Base-by-base conservation (phyloP, 768 basidiomycete genomes). In the Dacryopinax primogenitus region DNA sequence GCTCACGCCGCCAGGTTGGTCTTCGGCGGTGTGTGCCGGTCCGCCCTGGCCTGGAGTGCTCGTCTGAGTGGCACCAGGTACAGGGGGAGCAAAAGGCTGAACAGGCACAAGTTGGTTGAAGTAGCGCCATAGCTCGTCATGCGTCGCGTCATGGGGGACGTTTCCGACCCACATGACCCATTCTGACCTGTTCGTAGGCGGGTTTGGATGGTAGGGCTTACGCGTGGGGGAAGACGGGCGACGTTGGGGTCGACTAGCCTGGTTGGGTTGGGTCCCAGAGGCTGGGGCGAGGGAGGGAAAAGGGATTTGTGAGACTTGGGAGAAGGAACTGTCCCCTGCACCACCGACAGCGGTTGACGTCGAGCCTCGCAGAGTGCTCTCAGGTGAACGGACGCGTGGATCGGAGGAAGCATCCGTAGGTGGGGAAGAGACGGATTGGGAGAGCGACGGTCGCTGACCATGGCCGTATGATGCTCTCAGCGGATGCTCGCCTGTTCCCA, bases 141-240 rank as follows among this genome's bases (percentile, higher is more conserved):
- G 83, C 1, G 83, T 84, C 16, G 90, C 85, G 70, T 93, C 90
- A 3, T 81, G 80, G 1, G 90, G 90, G 1, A 96, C 87, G 71
- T 97, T 97, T 11, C 94, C 94, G 13, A 85, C 86, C 94, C 94
- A 96, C 90, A 93, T 91, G 1, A 92, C 92, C 90, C 88, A 94
- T 66, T 91, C 90, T 6, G 90, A 90, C 15, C 90, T 83, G 63
- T 88, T 80, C 12, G 83, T 76, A 13, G 73, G 74, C 3, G 74
- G 67, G 47, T 72, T 72, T 16, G 73, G 74, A 64, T 76, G 74
- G 67, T 74, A 74, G 21, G 71, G 65, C 65, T 73, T 74, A 26
- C 73, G 47, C 16, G 63, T 64, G 32, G 32, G 44, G 11, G 44
- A 47, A 12, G 36, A 12, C 7, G 37, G 33, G 28, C 63, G 63